phyloP scores from a whole-genome alignment of 2,329 filamentous ascomycete species.

The Reticulascus tulasneorum region DNA sequence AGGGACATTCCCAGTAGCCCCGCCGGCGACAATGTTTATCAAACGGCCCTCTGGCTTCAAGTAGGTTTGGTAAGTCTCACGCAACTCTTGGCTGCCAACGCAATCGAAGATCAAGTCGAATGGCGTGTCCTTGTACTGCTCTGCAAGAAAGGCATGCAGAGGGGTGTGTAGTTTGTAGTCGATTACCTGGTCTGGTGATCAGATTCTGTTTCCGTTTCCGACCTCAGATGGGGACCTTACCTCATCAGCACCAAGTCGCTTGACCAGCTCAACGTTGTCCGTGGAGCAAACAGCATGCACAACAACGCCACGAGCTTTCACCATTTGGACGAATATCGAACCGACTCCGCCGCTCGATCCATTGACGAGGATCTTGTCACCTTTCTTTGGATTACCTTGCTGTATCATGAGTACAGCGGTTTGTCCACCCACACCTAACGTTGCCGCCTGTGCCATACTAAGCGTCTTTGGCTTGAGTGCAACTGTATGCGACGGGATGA shows the following conservation, averaged over 20 bases:
- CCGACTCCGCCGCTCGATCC: conserved; percentile 50
- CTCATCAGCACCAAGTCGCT: conserved; percentile 42
- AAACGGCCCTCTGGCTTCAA: too few species aligned
- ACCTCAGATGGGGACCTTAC: too few species aligned
- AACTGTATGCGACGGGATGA: conserved; percentile 28
- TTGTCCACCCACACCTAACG: conserved; percentile 30
- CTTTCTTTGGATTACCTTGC: conserved; percentile 30
- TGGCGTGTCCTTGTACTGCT: too few species aligned
- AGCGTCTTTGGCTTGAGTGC: conserved; percentile 26
- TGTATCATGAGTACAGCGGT: conserved; percentile 36
- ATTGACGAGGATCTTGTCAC: conserved; percentile 42
- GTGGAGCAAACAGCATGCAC: conserved; percentile 46
- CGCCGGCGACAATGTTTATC: too few species aligned
- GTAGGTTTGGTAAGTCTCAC: too few species aligned
- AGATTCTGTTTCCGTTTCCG: too few species aligned
- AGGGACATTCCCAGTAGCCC: too few species aligned
- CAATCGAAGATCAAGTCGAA: too few species aligned
- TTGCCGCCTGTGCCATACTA: conserved; percentile 28
- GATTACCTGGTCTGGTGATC: too few species aligned
- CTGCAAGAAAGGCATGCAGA: too few species aligned
- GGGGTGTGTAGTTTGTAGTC: too few species aligned
- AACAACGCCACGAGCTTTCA: conserved; percentile 33
- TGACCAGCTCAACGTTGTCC: conserved; percentile 41
- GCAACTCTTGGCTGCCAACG: too few species aligned
- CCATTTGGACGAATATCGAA: conserved; percentile 41